Evolutionary conservation across 345 rosid genomes (phyloP).

Genomic region (thale cress (Arabidopsis thaliana)): DNA sequence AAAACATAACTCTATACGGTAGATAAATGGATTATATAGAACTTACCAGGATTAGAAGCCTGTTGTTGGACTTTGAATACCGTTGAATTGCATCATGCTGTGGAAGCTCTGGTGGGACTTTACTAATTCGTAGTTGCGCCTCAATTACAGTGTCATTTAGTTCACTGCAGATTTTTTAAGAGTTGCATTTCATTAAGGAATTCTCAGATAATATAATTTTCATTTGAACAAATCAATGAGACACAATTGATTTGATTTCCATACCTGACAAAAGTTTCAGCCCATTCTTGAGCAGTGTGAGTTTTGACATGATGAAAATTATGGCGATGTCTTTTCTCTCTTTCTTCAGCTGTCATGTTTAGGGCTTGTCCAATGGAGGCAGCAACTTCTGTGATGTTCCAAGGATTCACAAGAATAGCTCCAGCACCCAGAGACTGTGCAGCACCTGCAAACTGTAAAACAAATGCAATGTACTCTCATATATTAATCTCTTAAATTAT

Average conservation of each 20-base stretch:
- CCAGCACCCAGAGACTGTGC: conserved; percentile 99
- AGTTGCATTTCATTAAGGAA: conserved; percentile 7
- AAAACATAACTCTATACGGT: not conserved
- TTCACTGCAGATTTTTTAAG: conserved; percentile 65
- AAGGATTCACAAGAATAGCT: conserved; percentile 96
- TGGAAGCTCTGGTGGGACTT: conserved; percentile 90
- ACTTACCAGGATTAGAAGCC: conserved; percentile 86
- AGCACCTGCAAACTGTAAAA: conserved; percentile 93
- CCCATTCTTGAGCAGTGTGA: conserved; percentile 99
- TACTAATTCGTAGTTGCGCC: conserved; percentile 91
- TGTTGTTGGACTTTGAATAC: conserved; percentile 73
- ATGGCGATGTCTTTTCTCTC: conserved; percentile 90
- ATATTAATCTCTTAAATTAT: not conserved
- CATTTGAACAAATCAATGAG: not conserved
- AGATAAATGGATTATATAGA: not conserved
- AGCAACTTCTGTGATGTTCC: conserved; percentile 99
- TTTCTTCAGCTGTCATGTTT: conserved; percentile 77
- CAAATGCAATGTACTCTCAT: conserved; percentile 13
- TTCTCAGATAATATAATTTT: not conserved
- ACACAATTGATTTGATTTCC: not conserved
- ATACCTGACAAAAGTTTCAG: conserved; percentile 97
- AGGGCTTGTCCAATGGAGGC: conserved; percentile 85
- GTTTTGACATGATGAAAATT: conserved; percentile 76
- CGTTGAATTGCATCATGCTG: conserved; percentile 68
- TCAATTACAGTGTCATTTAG: conserved; percentile 95